Evolutionary conservation across 345 rosid species (phyloP).

Genomic region (Psidium guajava): DNA sequence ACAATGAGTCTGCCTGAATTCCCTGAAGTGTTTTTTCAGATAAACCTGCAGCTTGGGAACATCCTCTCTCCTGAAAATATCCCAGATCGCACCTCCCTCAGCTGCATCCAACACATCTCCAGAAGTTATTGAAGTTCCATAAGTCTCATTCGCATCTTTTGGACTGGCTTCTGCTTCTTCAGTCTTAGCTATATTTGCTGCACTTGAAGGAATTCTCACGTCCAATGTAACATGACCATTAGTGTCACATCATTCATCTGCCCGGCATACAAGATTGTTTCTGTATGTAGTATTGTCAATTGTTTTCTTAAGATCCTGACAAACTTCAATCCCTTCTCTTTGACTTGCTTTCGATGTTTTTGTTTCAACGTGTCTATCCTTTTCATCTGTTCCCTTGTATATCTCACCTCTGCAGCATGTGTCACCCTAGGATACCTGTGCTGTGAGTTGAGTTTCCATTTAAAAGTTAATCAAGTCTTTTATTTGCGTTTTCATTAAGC

Average conservation of each 20-base stretch:
- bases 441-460: no score
- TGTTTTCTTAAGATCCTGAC: background rate
- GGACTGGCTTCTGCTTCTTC: conserved; percentile 1
- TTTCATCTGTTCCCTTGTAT: background rate
- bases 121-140: background rate
- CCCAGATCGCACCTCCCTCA: conserved; percentile 70
- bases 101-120: conserved; percentile 2
- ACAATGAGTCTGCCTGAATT: conserved; percentile 60
- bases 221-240: background rate
- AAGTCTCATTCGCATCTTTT: background rate
- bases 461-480: no score
- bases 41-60: conserved; percentile 55
- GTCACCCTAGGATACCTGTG: no score
- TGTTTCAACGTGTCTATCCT: conserved; percentile 20
- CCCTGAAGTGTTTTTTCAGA: conserved; percentile 49
- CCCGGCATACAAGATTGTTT: background rate
- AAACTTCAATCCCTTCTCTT: conserved; percentile 28
- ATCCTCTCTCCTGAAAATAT: conserved; percentile 68
- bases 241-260: background rate
- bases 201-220: background rate
- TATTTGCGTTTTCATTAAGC: no score
- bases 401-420: conserved; percentile 37
- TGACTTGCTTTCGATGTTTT: conserved; percentile 35
- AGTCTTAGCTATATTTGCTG: background rate
- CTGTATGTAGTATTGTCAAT: background rate